Base-by-base conservation (phyloP, 208 protist species). In the Giardia muris region DNA sequence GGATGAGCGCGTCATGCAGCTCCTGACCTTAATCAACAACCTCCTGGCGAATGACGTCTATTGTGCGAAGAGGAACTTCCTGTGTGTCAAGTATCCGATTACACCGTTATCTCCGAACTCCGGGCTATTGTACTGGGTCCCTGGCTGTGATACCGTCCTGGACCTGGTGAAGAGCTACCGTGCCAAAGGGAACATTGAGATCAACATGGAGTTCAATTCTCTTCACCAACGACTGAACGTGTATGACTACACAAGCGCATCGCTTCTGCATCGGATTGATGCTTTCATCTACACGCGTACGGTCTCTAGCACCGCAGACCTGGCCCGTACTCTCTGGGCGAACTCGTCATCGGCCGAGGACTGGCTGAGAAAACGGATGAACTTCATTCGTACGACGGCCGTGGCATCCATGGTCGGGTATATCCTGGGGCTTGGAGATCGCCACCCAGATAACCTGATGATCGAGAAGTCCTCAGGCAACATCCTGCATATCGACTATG, bases 401-500 rank as follows among this genome's bases (percentile, higher is more conserved):
- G 96, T 98, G 22, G 99, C 99, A 98, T 98, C 96, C 43, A 99
- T 99, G 94, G 96, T 97, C 86, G 94, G 94, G 0, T 94, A 96
- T 88, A 92, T 96, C 39, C 88, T 96, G 1, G 95, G 95, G 39
- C 92, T 96, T 22, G 98, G 98, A 86, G 99, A 99, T 95, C 96
- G 99, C 4, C 99, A 99, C 94, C 97, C 98, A 44, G 97, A 96
- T 93, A 99, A 99, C 94, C 94, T 99, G 0, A 99, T 99, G 98
- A 94, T 99, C 0, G 95, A 99, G 93, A 96, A 97, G 44, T 95
- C 96, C 43, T 98, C 97, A 39, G 98, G 98, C 91, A 97, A 98
- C 45, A 96, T 99, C 42, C 95, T 99, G 39, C 99, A 99, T 95
- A 99, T 99, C 94, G 99, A 99, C 95, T 99, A 99, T 95, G 99